Conservation (phyloP, 2,329 filamentous ascomycete species). For the Botrytis medusae region DNA sequence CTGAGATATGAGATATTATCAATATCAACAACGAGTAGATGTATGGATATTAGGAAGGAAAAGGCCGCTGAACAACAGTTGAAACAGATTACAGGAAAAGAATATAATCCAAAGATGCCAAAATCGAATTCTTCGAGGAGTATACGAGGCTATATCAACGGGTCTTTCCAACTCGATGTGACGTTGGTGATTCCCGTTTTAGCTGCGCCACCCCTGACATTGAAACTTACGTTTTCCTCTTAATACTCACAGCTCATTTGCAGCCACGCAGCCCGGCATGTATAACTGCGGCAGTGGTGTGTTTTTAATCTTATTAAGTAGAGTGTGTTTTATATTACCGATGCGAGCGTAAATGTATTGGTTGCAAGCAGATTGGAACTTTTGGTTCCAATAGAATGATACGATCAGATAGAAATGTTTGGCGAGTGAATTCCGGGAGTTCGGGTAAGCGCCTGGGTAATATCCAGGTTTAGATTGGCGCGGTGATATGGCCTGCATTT, state of each 20-base stretch:
- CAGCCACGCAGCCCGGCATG: neutral
- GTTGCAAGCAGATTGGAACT: neutral
- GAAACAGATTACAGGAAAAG: neutral
- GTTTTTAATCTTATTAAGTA: neutral
- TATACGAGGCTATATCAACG: neutral
- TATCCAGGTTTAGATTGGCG: slow-evolving; percentile 5
- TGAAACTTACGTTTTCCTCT: neutral
- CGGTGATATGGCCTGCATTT: slow-evolving; percentile 2
- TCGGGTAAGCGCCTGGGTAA: neutral
- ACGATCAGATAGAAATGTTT: neutral
- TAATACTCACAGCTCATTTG: neutral
- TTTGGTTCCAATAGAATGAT: neutral
- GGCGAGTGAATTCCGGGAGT: neutral
- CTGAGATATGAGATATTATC: neutral
- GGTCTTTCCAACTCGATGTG: neutral
- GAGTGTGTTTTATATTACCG: neutral
- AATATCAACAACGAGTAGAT: neutral
- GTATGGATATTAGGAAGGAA: neutral
- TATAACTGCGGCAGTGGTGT: neutral
- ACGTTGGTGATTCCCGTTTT: neutral
- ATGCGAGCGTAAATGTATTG: neutral
- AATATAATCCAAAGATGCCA: neutral
- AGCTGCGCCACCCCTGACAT: neutral
- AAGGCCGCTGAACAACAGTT: too few species aligned
- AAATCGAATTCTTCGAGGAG: neutral